Conservation (phyloP, 768 basidiomycete species). For the Boletus vinaceobasis region DNA sequence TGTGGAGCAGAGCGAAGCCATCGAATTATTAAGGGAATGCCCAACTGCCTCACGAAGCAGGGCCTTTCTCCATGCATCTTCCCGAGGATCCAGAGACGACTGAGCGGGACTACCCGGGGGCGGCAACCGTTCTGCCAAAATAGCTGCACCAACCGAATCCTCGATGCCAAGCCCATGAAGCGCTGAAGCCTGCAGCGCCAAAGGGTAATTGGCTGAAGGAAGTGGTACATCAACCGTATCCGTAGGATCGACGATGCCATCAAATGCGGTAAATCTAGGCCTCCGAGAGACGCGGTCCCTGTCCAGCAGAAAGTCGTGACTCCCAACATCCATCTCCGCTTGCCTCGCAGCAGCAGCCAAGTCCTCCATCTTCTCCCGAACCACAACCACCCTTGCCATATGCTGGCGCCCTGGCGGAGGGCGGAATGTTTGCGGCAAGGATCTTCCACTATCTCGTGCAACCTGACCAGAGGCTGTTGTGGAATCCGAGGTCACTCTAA, state of each 20-base stretch:
- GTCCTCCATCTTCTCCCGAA: conserved; percentile 78
- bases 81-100: conserved; percentile 50
- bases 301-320: conserved; percentile 47
- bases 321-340: conserved; percentile 68
- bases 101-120: conserved; percentile 60
- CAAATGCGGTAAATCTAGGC: conserved; percentile 36
- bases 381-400: conserved; percentile 70
- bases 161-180: conserved; percentile 68
- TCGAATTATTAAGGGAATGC: conserved; percentile 63
- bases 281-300: conserved; percentile 41
- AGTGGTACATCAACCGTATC: conserved; percentile 78
- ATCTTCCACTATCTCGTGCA: conserved; percentile 37
- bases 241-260: conserved; percentile 76
- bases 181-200: conserved; percentile 73
- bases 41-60: conserved; percentile 76
- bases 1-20: conserved; percentile 40
- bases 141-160: conserved; percentile 71
- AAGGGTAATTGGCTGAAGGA: conserved; percentile 64
- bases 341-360: conserved; percentile 68
- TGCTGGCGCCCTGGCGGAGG: conserved; percentile 34
- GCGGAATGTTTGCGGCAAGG: conserved; percentile 36
- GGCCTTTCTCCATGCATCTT: conserved; percentile 73
- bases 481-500: conserved; percentile 66
- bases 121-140: conserved; percentile 72
- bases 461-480: conserved; percentile 46